Evolutionary conservation across 768 basidiomycete genomes (phyloP).

Genomic region (Kwoniella dendrophila): DNA sequence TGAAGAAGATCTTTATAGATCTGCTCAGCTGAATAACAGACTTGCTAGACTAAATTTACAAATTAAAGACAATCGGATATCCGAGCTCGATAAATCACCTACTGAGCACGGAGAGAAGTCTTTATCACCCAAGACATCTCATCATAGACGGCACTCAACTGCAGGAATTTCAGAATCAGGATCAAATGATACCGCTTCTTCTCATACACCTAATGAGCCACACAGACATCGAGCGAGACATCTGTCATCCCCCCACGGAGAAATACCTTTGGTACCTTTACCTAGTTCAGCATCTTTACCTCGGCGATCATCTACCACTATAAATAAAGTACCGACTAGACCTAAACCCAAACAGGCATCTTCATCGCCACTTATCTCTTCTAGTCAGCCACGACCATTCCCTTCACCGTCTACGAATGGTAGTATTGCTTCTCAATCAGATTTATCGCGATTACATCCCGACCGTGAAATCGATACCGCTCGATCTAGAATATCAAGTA

Average conservation of each 20-base stretch:
- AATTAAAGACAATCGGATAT: slow-evolving; percentile 3
- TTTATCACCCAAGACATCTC: not conserved
- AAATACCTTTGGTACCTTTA: no score
- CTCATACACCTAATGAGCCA: no score
- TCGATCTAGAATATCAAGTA: not conserved
- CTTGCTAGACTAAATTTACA: slow-evolving; percentile 19
- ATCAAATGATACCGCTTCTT: no score
- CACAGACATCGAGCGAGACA: no score
- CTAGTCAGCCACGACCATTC: not conserved
- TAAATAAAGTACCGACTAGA: not conserved
- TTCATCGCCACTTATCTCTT: not conserved
- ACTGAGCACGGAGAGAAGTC: not conserved
- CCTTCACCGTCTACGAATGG: not conserved
- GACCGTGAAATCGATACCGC: not conserved
- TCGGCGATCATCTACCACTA: not conserved
- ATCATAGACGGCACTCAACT: not conserved
- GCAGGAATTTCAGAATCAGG: not conserved
- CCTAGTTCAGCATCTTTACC: not conserved
- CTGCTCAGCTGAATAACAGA: slow-evolving; percentile 18
- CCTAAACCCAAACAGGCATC: not conserved
- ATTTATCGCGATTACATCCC: no score
- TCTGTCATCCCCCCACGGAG: no score
- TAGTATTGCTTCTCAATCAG: not conserved
- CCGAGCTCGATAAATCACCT: slow-evolving; percentile 9
- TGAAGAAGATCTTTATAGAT: slow-evolving; percentile 12